Conservation (phyloP, 768 basidiomycete species). For the Lactarius akahatsu region DNA sequence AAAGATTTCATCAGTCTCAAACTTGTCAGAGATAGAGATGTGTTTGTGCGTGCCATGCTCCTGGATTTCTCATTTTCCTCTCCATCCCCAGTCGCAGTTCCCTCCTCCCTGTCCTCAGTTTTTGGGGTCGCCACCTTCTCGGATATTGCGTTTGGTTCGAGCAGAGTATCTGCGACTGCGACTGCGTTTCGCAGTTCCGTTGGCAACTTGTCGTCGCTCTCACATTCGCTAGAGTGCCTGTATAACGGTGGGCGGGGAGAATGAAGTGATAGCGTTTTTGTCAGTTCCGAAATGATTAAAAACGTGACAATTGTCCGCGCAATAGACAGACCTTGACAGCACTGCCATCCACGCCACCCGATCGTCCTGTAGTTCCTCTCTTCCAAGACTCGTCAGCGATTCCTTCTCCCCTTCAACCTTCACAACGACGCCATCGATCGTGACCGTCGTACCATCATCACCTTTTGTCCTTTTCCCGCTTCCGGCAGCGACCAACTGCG, state of each 20-base stretch:
- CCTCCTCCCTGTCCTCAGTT: constrained; percentile 29
- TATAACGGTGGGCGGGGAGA: constrained; percentile 17
- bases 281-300: constrained; percentile 15
- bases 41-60: constrained; percentile 16
- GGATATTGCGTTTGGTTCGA: constrained; percentile 42
- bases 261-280: constrained; percentile 14
- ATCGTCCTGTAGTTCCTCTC: constrained; percentile 77
- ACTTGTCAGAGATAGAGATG: neutral
- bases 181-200: constrained; percentile 59
- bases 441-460: constrained; percentile 35
- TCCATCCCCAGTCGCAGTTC: constrained; percentile 1
- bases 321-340: constrained; percentile 58
- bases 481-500: constrained; percentile 18
- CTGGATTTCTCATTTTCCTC: constrained; percentile 25
- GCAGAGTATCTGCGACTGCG: constrained; percentile 58
- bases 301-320: constrained; percentile 21
- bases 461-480: constrained; percentile 34
- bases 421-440: constrained; percentile 44
- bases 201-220: constrained; percentile 57
- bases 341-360: constrained; percentile 62
- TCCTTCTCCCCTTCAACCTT: constrained; percentile 72
- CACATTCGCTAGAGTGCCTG: constrained; percentile 49
- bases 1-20: constrained; percentile 3
- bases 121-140: constrained; percentile 24
- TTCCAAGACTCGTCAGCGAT: constrained; percentile 63